A percentile compares a stretch with the other conserved stretches of the same genome.
Conservation (phyloP, 2,329 filamentous ascomycete genomes). For the Cladophialophora psammophila region DNA sequence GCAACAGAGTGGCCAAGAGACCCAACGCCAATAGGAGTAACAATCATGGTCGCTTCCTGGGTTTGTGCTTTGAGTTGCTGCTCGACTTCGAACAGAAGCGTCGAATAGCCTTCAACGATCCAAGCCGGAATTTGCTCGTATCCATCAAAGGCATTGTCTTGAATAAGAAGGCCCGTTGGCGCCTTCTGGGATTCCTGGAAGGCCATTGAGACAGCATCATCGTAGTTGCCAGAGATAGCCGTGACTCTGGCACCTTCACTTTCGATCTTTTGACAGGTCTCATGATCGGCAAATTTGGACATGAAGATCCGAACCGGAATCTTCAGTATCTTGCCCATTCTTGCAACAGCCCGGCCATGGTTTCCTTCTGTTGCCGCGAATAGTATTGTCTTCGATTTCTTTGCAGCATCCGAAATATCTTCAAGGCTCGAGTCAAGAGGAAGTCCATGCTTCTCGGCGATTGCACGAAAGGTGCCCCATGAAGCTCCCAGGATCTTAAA, state of each 20-base stretch:
- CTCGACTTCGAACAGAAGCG: slow-evolving; percentile 74
- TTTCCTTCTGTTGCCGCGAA: slow-evolving; percentile 78
- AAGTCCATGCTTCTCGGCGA: slow-evolving; percentile 55
- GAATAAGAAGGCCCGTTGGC: slow-evolving; percentile 58
- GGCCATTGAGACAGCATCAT: slow-evolving; percentile 64
- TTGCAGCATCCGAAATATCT: slow-evolving; percentile 50
- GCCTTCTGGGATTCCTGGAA: slow-evolving; percentile 50
- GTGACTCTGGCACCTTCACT: slow-evolving; percentile 69
- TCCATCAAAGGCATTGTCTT: slow-evolving; percentile 72
- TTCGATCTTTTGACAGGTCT: slow-evolving; percentile 63
- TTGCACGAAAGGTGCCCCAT: slow-evolving; percentile 71
- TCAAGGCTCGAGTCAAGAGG: slow-evolving; percentile 54
- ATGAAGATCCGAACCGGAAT: slow-evolving; percentile 68
- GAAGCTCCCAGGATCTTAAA: slow-evolving; percentile 85
- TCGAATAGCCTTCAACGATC: slow-evolving; percentile 80
- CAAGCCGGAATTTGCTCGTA: slow-evolving; percentile 73
- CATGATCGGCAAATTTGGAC: slow-evolving; percentile 58
- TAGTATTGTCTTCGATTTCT: slow-evolving; percentile 51
- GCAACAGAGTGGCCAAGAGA: slow-evolving; percentile 75
- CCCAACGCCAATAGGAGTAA: slow-evolving; percentile 76
- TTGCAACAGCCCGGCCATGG: slow-evolving; percentile 74
- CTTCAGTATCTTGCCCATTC: slow-evolving; percentile 68
- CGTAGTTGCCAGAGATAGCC: slow-evolving; percentile 66
- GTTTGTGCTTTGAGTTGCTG: slow-evolving; percentile 60
- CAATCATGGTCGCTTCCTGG: slow-evolving; percentile 56